A percentile compares a stretch with the other conserved stretches of the same genome.
Conservation (phyloP, 1,284 basidiomycete species). For the Boletus sp. region DNA sequence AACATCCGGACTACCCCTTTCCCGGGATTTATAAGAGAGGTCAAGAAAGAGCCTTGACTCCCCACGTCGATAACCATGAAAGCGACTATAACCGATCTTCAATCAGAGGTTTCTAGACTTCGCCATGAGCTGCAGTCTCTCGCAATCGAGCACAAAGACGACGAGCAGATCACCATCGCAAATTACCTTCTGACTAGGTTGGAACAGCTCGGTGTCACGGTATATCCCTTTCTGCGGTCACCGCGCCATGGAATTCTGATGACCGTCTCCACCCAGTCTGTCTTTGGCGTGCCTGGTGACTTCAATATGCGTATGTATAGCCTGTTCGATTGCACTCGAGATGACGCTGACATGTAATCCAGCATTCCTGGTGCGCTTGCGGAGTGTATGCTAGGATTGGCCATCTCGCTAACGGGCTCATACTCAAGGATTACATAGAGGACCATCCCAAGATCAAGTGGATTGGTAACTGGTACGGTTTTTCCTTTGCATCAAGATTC, state of each 20-base stretch:
- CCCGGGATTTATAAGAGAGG: neutral
- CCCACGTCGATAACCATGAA: conserved; percentile 15
- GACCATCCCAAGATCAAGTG: conserved; percentile 77
- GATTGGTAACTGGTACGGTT: conserved; percentile 79
- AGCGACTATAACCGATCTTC: conserved; percentile 29
- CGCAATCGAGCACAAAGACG: conserved; percentile 33
- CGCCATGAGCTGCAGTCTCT: conserved; percentile 50
- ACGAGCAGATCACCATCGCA: conserved; percentile 55
- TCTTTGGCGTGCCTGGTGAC: conserved; percentile 91
- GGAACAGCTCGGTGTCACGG: conserved; percentile 62
- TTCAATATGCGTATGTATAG: conserved; percentile 70
- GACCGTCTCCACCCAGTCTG: conserved; percentile 38
- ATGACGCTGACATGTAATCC: neutral
- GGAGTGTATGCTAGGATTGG: neutral
- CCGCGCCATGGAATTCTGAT: neutral
- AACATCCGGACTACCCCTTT: neutral
- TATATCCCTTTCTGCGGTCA: conserved; percentile 28
- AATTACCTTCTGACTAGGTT: conserved; percentile 71
- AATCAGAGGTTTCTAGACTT: conserved; percentile 53
- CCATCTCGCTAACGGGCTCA: neutral
- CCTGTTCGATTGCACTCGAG: neutral
- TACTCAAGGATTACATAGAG: conserved; percentile 75
- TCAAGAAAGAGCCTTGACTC: neutral
- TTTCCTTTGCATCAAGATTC: neutral
- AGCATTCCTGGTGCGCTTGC: conserved; percentile 51